Evolutionary conservation across 805 yeast species (phyloP), one percentile per base, ranked within the genome.

Genomic region (Nakazawaea wyomingensis): DNA sequence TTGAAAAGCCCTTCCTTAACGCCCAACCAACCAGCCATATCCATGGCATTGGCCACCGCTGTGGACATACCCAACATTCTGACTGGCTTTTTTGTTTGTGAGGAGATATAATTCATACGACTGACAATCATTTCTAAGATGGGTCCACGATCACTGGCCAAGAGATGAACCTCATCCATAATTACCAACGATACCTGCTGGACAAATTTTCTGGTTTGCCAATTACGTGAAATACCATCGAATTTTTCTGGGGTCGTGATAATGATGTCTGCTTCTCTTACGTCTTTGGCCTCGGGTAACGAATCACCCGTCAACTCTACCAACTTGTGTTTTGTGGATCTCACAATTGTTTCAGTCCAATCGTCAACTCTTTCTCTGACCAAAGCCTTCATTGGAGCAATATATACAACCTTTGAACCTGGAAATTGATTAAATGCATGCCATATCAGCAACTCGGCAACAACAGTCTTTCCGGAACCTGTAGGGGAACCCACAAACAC

Each of bases 401-500:
- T 84, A 56, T 86, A 85, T 6, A 85, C 91, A 20, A 86, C 72
- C 52, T 89, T 89, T 1, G 87, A 78, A 9, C 81, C 78, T 0
- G 97, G 96, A 45, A 72, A 80, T 37, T 85, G 83, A 36, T 74
- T 77, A 59, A 91, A 85, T 0, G 99, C 97, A 59, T 89, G 91
- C 97, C 98, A 93, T 13, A 93, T 86, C 0, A 98, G 98, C 44
- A 93, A 64, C 57, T 93, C 99, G 0, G 98, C 96, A 22, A 95
- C 98, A 27, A 93, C 84, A 0, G 99, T 93, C 61, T 93, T 93
- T 52, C 99, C 99, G 0, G 97, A 91, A 19, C 99, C 99, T 2
- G 99, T 93, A 3, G 99, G 99, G 0, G 98, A 89, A 8, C 99
- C 99, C 35, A 93, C 86, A 60, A 93, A 85, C 0, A 84, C 90